Evolutionary conservation across 805 yeast genomes (phyloP).

Genomic region (Hanseniaspora nectarophila): DNA sequence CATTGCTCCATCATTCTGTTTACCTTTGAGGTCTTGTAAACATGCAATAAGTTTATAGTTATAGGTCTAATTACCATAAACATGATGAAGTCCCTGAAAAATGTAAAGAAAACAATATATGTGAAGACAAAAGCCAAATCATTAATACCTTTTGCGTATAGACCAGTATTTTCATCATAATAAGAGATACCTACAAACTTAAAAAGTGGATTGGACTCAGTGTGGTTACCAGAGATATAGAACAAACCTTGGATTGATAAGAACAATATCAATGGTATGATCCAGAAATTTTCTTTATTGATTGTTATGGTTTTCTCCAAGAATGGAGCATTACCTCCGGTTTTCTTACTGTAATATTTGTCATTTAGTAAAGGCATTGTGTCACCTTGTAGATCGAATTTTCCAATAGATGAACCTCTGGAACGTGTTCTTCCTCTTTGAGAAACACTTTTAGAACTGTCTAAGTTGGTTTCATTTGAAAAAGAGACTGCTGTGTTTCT

Average conservation of each 20-base stretch:
- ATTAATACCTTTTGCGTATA: constrained; percentile 75
- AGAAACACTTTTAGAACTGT: background rate
- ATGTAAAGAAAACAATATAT: constrained; percentile 79
- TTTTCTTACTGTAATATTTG: constrained; percentile 1
- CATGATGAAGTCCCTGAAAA: constrained; percentile 83
- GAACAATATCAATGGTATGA: constrained; percentile 4
- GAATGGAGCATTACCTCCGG: constrained; percentile 3
- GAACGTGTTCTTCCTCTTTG: constrained; percentile 10
- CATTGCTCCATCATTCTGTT: constrained; percentile 88
- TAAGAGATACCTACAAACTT: constrained; percentile 57
- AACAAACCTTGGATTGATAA: constrained; percentile 18
- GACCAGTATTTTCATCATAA: constrained; percentile 43
- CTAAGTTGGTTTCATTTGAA: constrained; percentile 7
- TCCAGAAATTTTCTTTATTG: constrained; percentile 11
- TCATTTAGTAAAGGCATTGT: constrained; percentile 10
- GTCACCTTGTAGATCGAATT: constrained; percentile 10
- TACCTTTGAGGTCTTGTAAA: constrained; percentile 36
- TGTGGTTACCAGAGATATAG: constrained; percentile 40
- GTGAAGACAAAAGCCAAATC: constrained; percentile 72
- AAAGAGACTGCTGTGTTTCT: constrained; percentile 9
- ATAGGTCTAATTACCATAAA: constrained; percentile 65
- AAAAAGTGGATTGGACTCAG: constrained; percentile 49
- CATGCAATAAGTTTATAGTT: constrained; percentile 42
- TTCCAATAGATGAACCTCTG: constrained; percentile 12
- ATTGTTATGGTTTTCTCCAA: constrained; percentile 13